Base-by-base conservation (phyloP, 1,139 yeast species). In the Blastobotrys apis region DNA sequence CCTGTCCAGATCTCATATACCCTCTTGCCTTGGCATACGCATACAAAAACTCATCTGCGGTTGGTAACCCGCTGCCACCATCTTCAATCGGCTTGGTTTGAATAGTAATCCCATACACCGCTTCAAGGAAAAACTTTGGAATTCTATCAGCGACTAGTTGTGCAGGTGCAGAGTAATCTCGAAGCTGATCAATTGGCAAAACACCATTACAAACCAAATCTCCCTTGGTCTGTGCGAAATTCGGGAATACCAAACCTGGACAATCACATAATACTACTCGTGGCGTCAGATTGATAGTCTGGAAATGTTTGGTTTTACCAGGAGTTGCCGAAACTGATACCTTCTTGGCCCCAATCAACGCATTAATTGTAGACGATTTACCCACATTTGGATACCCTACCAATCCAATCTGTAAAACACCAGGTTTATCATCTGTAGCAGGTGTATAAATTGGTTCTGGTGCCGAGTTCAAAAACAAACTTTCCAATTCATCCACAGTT, bases 261-360 rank as follows among this genome's bases (percentile, higher is more conserved):
- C 99, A 94, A 74, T 94, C 99, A 68, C 98, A 92, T 44, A 94
- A 73, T 54, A 87, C 74, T 6, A 92, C 94, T 37, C 83, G 75
- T 40, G 84, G 84, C 0, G 96, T 80, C 38, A 94, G 75, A 59
- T 81, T 79, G 51, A 94, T 88, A 1, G 99, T 94, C 71, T 94
- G 99, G 74, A 94, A 94, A 73, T 94, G 99, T 65, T 94, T 94
- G 15, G 99, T 94, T 65, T 94, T 94, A 71, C 99, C 99, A 5
- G 99, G 99, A 0, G 98, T 94, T 1, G 98, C 75, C 1, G 98
- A 92, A 32, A 94, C 98, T 1, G 97, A 88, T 10, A 94, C 99
- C 63, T 87, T 90, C 62, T 94, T 94, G 21, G 97, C 81, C 17
- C 98, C 98, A 41, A 92, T 94, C 41, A 94, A 74, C 0, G 97